These are phyloP conservation scores for Coniochaeta pulveracea DNA, from an alignment of 2,329 filamentous ascomycete genomes.

Conservation along the genomic window DNA sequence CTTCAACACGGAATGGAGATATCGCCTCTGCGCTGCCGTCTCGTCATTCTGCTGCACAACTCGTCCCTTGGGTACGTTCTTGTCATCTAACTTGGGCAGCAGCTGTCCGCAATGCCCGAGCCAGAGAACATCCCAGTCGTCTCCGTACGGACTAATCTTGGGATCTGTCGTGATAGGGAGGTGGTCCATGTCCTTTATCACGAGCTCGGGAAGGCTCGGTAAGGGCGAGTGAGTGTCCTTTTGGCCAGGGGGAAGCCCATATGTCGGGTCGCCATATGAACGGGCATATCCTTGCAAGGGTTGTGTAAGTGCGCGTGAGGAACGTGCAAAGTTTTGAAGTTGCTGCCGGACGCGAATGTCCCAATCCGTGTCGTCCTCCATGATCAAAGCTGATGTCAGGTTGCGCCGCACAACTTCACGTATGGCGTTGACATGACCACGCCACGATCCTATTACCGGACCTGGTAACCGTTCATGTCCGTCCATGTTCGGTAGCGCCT, in stretches of 20 bases:
- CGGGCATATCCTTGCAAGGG: constrained; percentile 9
- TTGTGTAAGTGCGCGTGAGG: constrained; percentile 14
- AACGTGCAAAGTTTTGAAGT: constrained; percentile 19
- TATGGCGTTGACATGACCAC: constrained; percentile 23
- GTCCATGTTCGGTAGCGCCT: constrained; percentile 18
- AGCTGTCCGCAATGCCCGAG: constrained; percentile 30
- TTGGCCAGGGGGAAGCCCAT: constrained; percentile 8
- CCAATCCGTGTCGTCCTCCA: constrained; percentile 39
- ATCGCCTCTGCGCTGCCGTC: constrained; percentile 20
- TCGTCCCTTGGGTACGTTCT: constrained; percentile 16
- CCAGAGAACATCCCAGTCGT: constrained; percentile 38
- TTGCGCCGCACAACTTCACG: constrained; percentile 24
- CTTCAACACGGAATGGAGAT: constrained; percentile 19
- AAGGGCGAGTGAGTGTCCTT: constrained; percentile 4
- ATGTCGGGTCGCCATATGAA: constrained; percentile 15
- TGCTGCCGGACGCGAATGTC: constrained; percentile 30
- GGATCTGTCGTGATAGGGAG: constrained; percentile 11
- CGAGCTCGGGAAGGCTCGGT: no score
- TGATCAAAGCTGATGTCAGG: constrained; percentile 26
- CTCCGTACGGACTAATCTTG: constrained; percentile 31
- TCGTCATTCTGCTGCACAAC: constrained; percentile 19
- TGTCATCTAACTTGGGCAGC: constrained; percentile 13
- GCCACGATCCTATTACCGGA: constrained; percentile 19
- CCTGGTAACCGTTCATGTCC: constrained; percentile 15
- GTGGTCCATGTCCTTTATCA: constrained; percentile 8